Evolutionary conservation across 2,329 filamentous ascomycete species (phyloP).

Genomic region (Drechslera avenae): DNA sequence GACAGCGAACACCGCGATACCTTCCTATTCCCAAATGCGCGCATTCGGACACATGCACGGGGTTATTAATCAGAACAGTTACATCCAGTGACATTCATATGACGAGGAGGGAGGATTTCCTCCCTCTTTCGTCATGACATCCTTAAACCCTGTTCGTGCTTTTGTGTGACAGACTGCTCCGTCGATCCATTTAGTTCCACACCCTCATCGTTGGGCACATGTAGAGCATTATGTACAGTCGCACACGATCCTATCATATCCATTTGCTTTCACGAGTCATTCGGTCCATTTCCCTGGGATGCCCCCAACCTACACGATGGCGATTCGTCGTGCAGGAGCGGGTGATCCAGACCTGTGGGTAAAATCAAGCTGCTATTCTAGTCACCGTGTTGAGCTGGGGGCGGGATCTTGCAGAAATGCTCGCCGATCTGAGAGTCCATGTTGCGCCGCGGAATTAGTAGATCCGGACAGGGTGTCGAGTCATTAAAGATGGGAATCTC

Average conservation of each 20-base stretch:
- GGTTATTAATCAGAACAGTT: background rate
- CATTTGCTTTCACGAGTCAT: background rate
- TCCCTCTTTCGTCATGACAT: background rate
- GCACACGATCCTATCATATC: conserved; percentile 9
- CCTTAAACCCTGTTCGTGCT: background rate
- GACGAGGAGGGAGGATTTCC: background rate
- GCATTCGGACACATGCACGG: too few relatives aligned
- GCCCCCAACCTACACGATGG: conserved; percentile 10
- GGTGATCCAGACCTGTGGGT: conserved; percentile 10
- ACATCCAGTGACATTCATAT: background rate
- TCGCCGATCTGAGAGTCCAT: conserved; percentile 10
- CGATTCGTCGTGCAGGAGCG: conserved; percentile 1
- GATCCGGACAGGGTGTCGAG: conserved; percentile 12
- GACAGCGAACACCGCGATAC: too few relatives aligned
- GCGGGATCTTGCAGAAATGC: conserved; percentile 2
- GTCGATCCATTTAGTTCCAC: conserved; percentile 3
- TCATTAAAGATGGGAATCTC: conserved; percentile 3
- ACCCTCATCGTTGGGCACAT: background rate
- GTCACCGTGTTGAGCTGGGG: conserved; percentile 3
- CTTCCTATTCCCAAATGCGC: too few relatives aligned
- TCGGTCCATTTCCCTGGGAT: background rate
- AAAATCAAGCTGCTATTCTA: conserved; percentile 3
- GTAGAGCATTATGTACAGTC: background rate
- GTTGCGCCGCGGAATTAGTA: conserved; percentile 10
- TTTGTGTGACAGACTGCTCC: conserved; percentile 1